Percentiles rank a stretch among this genome's conserved stretches.
These are phyloP conservation scores for Xylaria grammica DNA, from an alignment of 495 filamentous ascomycete genomes.

Conservation along the genomic window DNA sequence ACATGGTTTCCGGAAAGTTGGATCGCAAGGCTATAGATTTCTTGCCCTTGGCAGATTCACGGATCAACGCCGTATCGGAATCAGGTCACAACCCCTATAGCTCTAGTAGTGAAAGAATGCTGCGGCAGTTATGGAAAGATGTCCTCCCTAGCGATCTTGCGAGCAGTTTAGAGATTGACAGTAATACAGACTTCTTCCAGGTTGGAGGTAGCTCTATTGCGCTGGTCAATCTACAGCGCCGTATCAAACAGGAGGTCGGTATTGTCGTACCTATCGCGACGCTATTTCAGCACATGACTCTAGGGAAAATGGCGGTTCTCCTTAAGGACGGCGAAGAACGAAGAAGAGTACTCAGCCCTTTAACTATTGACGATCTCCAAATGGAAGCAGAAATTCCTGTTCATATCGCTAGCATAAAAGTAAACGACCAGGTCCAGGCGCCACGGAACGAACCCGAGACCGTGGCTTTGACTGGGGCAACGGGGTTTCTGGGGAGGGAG, in stretches of 20 bases:
- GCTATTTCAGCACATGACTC: slow-evolving; percentile 26
- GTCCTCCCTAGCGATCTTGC: slow-evolving; percentile 25
- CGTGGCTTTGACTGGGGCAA: too few relatives aligned
- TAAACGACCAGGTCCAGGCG: too few relatives aligned
- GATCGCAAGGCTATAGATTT: background rate
- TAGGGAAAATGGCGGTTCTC: too few relatives aligned
- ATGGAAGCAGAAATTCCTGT: too few relatives aligned
- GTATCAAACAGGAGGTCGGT: slow-evolving; percentile 23
- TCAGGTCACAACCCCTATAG: too few relatives aligned
- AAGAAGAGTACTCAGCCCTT: too few relatives aligned
- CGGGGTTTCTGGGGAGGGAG: too few relatives aligned
- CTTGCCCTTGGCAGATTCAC: background rate
- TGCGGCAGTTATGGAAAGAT: slow-evolving; percentile 34
- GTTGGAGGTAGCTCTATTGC: slow-evolving; percentile 45
- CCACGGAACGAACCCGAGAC: too few relatives aligned
- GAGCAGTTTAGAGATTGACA: slow-evolving; percentile 34
- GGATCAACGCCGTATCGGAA: too few relatives aligned
- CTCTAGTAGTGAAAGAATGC: slow-evolving; percentile 21
- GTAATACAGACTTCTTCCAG: slow-evolving; percentile 44
- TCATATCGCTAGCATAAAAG: too few relatives aligned
- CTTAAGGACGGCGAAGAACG: too few relatives aligned
- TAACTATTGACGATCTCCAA: too few relatives aligned
- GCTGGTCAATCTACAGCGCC: slow-evolving; percentile 36
- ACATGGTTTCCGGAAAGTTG: background rate
- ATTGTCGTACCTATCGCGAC: slow-evolving; percentile 5